These are phyloP conservation scores for Euphorbia lathyris DNA, from an alignment of 345 rosid species.

Conservation along the genomic window DNA sequence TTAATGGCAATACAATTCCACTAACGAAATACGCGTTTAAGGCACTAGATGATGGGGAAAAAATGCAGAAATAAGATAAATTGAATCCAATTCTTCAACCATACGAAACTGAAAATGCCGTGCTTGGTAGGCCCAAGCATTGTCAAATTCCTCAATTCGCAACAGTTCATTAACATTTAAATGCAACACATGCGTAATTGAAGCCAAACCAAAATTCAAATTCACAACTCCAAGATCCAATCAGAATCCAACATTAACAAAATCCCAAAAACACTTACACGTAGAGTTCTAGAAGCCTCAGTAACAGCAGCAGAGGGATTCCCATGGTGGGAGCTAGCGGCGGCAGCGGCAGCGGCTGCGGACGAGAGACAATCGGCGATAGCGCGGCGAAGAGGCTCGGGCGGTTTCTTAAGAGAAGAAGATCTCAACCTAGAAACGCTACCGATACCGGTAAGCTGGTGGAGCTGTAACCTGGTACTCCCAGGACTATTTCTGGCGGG, in stretches of 20 bases:
- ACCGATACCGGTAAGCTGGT: constrained; percentile 34
- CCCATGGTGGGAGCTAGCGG: constrained; percentile 53
- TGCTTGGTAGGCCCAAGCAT: neutral
- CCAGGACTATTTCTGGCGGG: constrained; percentile 65
- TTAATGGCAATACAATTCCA: neutral
- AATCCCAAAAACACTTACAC: constrained; percentile 47
- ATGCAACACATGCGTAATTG: neutral
- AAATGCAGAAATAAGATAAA: constrained; percentile 1
- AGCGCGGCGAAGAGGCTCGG: constrained; percentile 93
- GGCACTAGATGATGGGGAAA: neutral
- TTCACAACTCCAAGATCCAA: constrained; percentile 35
- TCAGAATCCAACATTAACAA: constrained; percentile 13
- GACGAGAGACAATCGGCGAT: constrained; percentile 67
- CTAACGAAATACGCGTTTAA: neutral
- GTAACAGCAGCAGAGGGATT: constrained; percentile 47
- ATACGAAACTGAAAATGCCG: neutral
- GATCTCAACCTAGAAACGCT: constrained; percentile 81
- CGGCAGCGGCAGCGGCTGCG: constrained; percentile 44
- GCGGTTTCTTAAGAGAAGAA: constrained; percentile 74
- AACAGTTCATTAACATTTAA: neutral
- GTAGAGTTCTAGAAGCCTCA: constrained; percentile 93
- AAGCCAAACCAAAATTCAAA: constrained; percentile 11
- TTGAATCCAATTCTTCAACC: neutral
- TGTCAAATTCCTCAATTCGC: neutral
- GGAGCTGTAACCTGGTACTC: constrained; percentile 55